A percentile compares a stretch with the other conserved stretches of the same genome.
These are phyloP conservation scores for Vitis hybrid DNA, from an alignment of 177 flowering plant species.

Conservation along the genomic window DNA sequence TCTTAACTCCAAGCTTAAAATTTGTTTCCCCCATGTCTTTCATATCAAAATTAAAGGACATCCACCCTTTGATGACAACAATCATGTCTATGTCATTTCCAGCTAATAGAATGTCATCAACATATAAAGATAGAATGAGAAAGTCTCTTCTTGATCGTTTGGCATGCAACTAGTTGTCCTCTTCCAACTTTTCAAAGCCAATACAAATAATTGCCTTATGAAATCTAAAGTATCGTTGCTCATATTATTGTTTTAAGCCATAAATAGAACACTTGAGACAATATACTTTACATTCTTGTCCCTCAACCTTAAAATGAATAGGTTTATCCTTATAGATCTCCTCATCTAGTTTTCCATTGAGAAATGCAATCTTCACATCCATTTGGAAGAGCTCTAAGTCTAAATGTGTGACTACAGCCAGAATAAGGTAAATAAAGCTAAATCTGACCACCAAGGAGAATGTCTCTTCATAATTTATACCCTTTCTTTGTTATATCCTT, in stretches of 20 bases:
- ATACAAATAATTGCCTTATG: not conserved
- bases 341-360: not conserved
- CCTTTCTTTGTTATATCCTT: not conserved
- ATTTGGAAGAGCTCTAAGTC: too few species aligned
- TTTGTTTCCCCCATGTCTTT: slow-evolving; percentile 13
- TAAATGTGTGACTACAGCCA: too few species aligned
- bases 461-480: slow-evolving; percentile 5
- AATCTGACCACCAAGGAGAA: slow-evolving; percentile 1
- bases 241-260: not conserved
- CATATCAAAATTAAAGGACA: slow-evolving; percentile 1
- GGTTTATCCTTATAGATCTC: slow-evolving; percentile 10
- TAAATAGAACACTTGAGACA: not conserved
- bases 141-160: not conserved
- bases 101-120: too few species aligned
- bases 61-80: not conserved
- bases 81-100: not conserved
- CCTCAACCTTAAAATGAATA: not conserved
- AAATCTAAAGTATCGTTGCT: not conserved
- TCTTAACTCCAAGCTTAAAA: slow-evolving; percentile 11
- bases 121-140: not conserved
- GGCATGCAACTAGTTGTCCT: slow-evolving; percentile 1
- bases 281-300: not conserved
- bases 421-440: not conserved
- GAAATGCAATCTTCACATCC: too few species aligned
- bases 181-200: not conserved